These are phyloP conservation scores for Triglochin maritima DNA, from an alignment of 106 monocot species.

Conservation along the genomic window DNA sequence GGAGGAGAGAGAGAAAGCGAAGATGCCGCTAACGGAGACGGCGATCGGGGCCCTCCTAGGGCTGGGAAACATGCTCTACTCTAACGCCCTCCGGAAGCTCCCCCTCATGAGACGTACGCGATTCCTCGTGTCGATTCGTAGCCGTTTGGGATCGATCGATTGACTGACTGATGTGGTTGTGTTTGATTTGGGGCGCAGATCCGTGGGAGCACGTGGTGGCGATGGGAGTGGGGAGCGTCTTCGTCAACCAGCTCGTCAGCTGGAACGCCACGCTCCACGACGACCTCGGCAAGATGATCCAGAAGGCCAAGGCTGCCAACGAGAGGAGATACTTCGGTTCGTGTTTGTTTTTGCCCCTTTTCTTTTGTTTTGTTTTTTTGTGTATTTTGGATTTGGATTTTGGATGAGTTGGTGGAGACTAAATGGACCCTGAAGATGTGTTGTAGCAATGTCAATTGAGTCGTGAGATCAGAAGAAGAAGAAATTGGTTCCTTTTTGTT, in stretches of 20 bases:
- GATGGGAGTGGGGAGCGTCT: slow-evolving; percentile 74
- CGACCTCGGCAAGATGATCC: slow-evolving; percentile 87
- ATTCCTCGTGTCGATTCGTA: neutral
- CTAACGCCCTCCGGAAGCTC: slow-evolving; percentile 96
- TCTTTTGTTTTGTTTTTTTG: neutral
- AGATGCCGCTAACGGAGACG: slow-evolving; percentile 78
- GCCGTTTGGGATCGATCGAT: neutral
- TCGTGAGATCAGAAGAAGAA: too few relatives aligned
- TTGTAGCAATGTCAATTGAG: too few relatives aligned
- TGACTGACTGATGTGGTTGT: neutral
- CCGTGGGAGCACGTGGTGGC: slow-evolving; percentile 95
- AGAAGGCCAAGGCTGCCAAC: slow-evolving; percentile 74
- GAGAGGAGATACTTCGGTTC: slow-evolving; percentile 86
- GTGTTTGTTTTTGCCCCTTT: neutral
- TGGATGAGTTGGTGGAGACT: too few relatives aligned
- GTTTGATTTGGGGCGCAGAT: slow-evolving; percentile 24
- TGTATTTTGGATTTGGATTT: neutral
- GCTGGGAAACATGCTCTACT: slow-evolving; percentile 80
- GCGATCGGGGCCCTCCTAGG: slow-evolving; percentile 61
- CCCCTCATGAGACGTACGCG: slow-evolving; percentile 81
- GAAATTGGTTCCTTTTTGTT: too few relatives aligned
- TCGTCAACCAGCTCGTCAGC: slow-evolving; percentile 78
- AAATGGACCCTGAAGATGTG: too few relatives aligned
- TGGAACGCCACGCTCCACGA: slow-evolving; percentile 79
- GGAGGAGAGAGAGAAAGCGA: neutral